Evolutionary conservation across 2,329 filamentous ascomycete genomes (phyloP), one percentile per base, ranked within the genome.

Genomic region (Colletotrichum melonis): DNA sequence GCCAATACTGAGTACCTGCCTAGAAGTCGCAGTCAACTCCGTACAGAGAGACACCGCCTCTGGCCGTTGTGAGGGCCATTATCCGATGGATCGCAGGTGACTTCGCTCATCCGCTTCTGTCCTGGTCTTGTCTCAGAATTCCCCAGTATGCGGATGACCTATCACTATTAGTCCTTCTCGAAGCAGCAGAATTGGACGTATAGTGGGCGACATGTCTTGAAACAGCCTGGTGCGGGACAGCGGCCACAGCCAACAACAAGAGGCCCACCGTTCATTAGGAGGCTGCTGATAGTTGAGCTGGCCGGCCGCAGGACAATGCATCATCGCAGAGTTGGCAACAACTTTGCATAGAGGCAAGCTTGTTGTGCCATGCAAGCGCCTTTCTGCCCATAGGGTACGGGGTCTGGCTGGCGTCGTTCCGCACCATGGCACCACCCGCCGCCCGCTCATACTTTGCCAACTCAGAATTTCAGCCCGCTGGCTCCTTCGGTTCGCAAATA

Each of bases 81-180:
- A 30, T 30, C 49, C 57, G 63, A 52, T 57, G 38, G 62, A 56
- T 56, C 22, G 54, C 54, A 49, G 32, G 42, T n/a, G 56, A 62
- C 72, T 56, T 74, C 24, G 57, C 35, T 63, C 64, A 22, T 67
- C 67, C 63, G 62, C 52, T 72, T 70, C 68, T 19, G 62, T 72
- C 38, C 68, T 72, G 62, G 56, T 49, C 46, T 49, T 74, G 72
- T 74, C 72, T 74, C 72, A 67, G 68, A 67, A 52, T 74, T 72
- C 72, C 63, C 32, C 63, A 73, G 70, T 55, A 42, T 16, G 42
- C 57, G 24, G 64, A 57, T 49, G 46, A 65, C 62, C 19, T 63
- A 49, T 73, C 62, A 57, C 38, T 16, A 42, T 42, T 42, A 42
- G 56, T 56, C 49, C 56, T 35, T 62, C 24, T 38, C 42, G 54